A percentile compares a stretch with the other conserved stretches of the same genome.
Conservation (phyloP, 257 asterid species). For the Jacaranda copaia region DNA sequence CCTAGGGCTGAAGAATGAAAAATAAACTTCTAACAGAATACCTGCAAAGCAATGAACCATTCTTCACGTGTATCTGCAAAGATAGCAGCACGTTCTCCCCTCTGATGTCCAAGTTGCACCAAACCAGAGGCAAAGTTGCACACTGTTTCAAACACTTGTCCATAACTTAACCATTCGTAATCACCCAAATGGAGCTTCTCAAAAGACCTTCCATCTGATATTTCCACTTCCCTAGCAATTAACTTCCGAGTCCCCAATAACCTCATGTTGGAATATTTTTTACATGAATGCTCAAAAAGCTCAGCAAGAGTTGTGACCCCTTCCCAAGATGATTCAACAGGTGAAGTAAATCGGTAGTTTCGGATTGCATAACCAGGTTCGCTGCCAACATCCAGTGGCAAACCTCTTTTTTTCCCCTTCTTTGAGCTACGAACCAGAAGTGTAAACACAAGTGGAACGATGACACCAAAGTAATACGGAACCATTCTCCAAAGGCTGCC, state of each 20-base stretch:
- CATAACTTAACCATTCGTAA: conserved; percentile 88
- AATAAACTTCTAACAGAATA: conserved; percentile 29
- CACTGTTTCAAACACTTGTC: conserved; percentile 76
- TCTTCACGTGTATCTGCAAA: conserved; percentile 97
- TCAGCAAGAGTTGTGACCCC: conserved; percentile 94
- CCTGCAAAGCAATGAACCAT: conserved; percentile 99
- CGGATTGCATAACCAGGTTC: conserved; percentile 79
- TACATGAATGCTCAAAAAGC: conserved; percentile 88
- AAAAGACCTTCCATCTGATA: conserved; percentile 80
- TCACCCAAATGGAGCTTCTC: conserved; percentile 98
- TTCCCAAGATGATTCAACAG: conserved; percentile 94
- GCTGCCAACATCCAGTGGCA: conserved; percentile 77
- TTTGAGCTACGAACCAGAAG: conserved; percentile 67
- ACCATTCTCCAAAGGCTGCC: conserved; percentile 60
- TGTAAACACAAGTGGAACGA: conserved; percentile 77
- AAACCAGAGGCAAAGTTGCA: conserved; percentile 90
- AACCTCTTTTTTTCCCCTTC: conserved; percentile 76
- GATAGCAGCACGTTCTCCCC: conserved; percentile 89
- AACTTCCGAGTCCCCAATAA: conserved; percentile 83
- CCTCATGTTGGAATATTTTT: conserved; percentile 53
- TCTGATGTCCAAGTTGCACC: conserved; percentile 85
- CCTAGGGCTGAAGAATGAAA: conserved; percentile 6
- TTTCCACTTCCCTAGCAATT: conserved; percentile 72
- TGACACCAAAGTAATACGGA: conserved; percentile 73
- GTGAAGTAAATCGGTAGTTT: conserved; percentile 66